Conservation (phyloP, 1,284 basidiomycete genomes). For the Inonotus obliquus region DNA sequence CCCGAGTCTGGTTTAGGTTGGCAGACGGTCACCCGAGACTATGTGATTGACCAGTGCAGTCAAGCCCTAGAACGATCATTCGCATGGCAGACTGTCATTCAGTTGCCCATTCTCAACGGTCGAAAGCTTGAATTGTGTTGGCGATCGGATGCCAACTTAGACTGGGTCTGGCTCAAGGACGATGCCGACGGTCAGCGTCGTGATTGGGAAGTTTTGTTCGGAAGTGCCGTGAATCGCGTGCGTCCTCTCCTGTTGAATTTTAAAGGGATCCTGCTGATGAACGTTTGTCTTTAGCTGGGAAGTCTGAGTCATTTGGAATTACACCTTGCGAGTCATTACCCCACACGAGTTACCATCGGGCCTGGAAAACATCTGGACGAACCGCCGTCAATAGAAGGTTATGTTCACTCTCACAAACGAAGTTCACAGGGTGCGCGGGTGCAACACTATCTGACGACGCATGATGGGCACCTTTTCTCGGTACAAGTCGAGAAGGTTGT, state of each 20-base stretch:
- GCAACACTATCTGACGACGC: slow-evolving; percentile 64
- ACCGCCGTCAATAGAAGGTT: slow-evolving; percentile 77
- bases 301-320: slow-evolving; percentile 64
- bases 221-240: slow-evolving; percentile 66
- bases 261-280: slow-evolving; percentile 2
- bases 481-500: slow-evolving; percentile 49
- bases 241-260: slow-evolving; percentile 19
- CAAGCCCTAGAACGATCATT: slow-evolving; percentile 47
- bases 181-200: slow-evolving; percentile 61
- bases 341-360: slow-evolving; percentile 48
- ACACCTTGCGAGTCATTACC: slow-evolving; percentile 62
- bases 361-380: slow-evolving; percentile 57
- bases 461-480: slow-evolving; percentile 71
- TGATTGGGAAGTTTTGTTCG: slow-evolving; percentile 70
- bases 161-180: slow-evolving; percentile 75
- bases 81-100: slow-evolving; percentile 60
- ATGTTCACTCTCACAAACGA: slow-evolving; percentile 65
- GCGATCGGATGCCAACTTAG: slow-evolving; percentile 64
- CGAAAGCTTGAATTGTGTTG: slow-evolving; percentile 70
- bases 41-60: slow-evolving; percentile 41
- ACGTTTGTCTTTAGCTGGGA: slow-evolving; percentile 36
- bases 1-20: slow-evolving; percentile 39
- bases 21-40: slow-evolving; percentile 22
- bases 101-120: slow-evolving; percentile 48
- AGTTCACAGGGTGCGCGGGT: slow-evolving; percentile 52